Conservation (phyloP, 352 stramenopile species). For the Pythium coloratum region DNA sequence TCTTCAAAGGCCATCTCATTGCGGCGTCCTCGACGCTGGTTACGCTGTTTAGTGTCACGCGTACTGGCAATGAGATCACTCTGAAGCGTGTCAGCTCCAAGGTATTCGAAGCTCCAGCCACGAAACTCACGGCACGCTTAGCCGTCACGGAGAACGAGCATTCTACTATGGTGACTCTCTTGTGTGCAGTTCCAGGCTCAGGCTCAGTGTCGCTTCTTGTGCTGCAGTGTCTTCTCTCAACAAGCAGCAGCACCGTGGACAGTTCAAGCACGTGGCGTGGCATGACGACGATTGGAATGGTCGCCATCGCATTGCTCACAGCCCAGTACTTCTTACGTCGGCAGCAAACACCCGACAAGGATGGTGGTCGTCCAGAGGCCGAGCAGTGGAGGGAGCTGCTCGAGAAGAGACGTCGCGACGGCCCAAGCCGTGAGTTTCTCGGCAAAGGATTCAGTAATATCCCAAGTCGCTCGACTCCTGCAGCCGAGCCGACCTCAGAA, state of each 20-base stretch:
- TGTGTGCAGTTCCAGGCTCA: background rate
- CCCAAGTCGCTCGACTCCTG: background rate
- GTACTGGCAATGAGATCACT: background rate
- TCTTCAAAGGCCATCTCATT: constrained; percentile 12
- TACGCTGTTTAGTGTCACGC: constrained; percentile 13
- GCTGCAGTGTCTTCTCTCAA: constrained; percentile 16
- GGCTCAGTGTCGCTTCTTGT: constrained; percentile 1
- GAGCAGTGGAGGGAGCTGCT: constrained; percentile 18
- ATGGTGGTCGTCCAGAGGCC: background rate
- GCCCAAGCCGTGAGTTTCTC: background rate
- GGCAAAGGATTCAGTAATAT: background rate
- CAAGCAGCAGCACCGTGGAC: background rate
- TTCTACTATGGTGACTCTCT: constrained; percentile 5
- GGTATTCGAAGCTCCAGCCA: background rate
- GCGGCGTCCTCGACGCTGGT: constrained; percentile 2
- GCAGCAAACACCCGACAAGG: background rate
- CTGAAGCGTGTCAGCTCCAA: constrained; percentile 2
- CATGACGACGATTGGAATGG: constrained; percentile 9
- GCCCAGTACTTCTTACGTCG: constrained; percentile 22
- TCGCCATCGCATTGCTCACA: constrained; percentile 7
- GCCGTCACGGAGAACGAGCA: constrained; percentile 12
- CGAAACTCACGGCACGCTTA: background rate
- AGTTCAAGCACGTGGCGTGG: constrained; percentile 9
- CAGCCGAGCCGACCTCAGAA: background rate
- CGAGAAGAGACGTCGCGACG: background rate